A percentile compares a stretch with the other conserved stretches of the same genome.
These are phyloP conservation scores for Dothideomycetes sp. DNA, from an alignment of 2,329 filamentous ascomycete species.

Conservation along the genomic window DNA sequence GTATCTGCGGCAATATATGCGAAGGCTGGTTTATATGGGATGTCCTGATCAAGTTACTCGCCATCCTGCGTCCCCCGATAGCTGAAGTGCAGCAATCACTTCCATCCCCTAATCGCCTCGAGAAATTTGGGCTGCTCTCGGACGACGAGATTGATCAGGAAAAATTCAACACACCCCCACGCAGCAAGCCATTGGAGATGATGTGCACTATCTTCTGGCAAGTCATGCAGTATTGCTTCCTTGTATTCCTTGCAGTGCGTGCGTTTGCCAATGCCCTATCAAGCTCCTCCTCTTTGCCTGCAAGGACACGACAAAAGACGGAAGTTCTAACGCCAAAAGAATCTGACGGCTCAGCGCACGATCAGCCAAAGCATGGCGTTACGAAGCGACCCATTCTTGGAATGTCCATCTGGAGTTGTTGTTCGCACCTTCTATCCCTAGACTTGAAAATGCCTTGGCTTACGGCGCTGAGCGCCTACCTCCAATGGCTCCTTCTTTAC, in stretches of 20 bases:
- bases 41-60: conserved; percentile 62
- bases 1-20: conserved; percentile 68
- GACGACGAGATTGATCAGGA: conserved; percentile 16
- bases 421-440: conserved; percentile 64
- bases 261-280: conserved; percentile 55
- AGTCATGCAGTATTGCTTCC: conserved; percentile 42
- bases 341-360: conserved; percentile 2
- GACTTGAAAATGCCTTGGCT: conserved; percentile 86
- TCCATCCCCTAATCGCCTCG: conserved; percentile 36
- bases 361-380: conserved; percentile 12
- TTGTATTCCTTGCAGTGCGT: conserved; percentile 48
- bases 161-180: background rate
- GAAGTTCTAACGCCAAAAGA: background rate
- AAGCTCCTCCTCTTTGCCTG: conserved; percentile 58
- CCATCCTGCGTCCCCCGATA: conserved; percentile 27
- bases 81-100: conserved; percentile 18
- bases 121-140: conserved; percentile 48
- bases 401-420: conserved; percentile 69
- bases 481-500: conserved; percentile 62
- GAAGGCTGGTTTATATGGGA: conserved; percentile 89
- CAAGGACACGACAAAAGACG: conserved; percentile 35
- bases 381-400: conserved; percentile 57
- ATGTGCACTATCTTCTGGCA: conserved; percentile 32
- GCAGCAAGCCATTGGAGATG: conserved; percentile 3
- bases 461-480: conserved; percentile 61